Base-by-base conservation (phyloP, 768 basidiomycete species). In the Brasilioporus rufonigricans region DNA sequence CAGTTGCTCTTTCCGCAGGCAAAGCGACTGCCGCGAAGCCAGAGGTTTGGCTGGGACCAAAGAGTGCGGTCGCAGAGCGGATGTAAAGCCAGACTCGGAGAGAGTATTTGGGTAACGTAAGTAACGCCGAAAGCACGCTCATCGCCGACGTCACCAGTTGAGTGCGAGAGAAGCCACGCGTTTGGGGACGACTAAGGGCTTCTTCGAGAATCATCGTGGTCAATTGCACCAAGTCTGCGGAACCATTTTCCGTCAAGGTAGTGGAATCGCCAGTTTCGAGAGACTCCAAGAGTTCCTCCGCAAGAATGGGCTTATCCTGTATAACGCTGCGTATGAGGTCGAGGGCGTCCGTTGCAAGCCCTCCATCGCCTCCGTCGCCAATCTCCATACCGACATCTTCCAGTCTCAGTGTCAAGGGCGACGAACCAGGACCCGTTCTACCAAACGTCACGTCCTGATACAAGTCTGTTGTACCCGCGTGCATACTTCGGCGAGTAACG, bases 1-100 rank as follows among this genome's bases (percentile, higher is more conserved):
- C 89, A 4, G 85, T 79, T 31, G 83, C 74, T 21, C 90, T 78
- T 69, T 93, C 88, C 4, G 81, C 72, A 1, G 86, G 79, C 56
- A 96, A 73, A n/a, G 85, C 82, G 40, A 80, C 76, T 4, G 86
- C 83, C 5, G 83, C 82, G 56, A 83, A 82, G 11, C 82, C 84
- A 29, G 77, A 71, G 0, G 66, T 53, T 41, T 76, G 76, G 24
- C 82, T 83, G 6, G 84, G 76, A 18, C 89, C 87, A 61, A 96
- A 92, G 26, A 97, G 78, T 21, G 85, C 80, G 0, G 81, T 76
- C 0, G 92, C 88, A 6, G 89, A 88, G 13, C 92, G 85, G 19
- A 95, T 81, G 63, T 89, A 94, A 11, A 93, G 75, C 93, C 93
- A 96, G 23, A 95, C 89, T 2, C 88, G 81, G 59, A 84, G 83